Percentiles rank a stretch among this genome's conserved stretches.
phyloP scores from a whole-genome alignment of 495 filamentous ascomycete genomes.

The Pseudevernia furfuracea region DNA sequence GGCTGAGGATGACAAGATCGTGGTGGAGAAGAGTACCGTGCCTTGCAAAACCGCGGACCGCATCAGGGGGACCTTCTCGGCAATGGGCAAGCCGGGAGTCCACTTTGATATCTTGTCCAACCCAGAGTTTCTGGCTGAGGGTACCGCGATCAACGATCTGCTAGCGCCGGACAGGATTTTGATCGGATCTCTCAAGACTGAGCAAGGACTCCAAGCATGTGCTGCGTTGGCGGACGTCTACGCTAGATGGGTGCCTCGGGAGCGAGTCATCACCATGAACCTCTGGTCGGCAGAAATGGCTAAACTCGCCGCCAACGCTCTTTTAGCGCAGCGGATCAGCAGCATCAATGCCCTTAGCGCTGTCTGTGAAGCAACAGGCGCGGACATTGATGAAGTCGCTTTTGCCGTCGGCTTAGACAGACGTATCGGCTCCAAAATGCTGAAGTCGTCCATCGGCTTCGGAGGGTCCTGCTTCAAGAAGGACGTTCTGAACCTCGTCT shows the following conservation, averaged over 20 bases:
- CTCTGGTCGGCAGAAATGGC: conserved; percentile 74
- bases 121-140: conserved; percentile 76
- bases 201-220: conserved; percentile 53
- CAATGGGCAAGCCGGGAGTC: conserved; percentile 48
- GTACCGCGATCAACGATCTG: conserved; percentile 65
- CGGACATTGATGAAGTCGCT: conserved; percentile 65
- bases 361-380: conserved; percentile 72
- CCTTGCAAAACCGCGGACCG: conserved; percentile 69
- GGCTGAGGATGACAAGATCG: conserved; percentile 58
- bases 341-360: conserved; percentile 75
- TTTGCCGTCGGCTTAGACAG: conserved; percentile 62
- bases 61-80: conserved; percentile 52
- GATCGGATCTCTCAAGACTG: conserved; percentile 59
- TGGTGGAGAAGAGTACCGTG: conserved; percentile 82
- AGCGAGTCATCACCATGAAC: conserved; percentile 63
- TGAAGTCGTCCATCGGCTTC: conserved; percentile 73
- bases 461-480: conserved; percentile 71
- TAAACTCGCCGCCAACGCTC: conserved; percentile 73
- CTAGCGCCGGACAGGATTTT: conserved; percentile 68
- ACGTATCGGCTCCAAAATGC: conserved; percentile 63
- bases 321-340: conserved; percentile 77
- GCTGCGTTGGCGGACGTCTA: conserved; percentile 58
- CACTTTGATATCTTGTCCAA: conserved; percentile 74
- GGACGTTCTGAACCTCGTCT: conserved; percentile 68
- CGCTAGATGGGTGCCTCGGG: conserved; percentile 58